Evolutionary conservation across 2,329 filamentous ascomycete genomes (phyloP).

Genomic region (Diaporthe nobilis): DNA sequence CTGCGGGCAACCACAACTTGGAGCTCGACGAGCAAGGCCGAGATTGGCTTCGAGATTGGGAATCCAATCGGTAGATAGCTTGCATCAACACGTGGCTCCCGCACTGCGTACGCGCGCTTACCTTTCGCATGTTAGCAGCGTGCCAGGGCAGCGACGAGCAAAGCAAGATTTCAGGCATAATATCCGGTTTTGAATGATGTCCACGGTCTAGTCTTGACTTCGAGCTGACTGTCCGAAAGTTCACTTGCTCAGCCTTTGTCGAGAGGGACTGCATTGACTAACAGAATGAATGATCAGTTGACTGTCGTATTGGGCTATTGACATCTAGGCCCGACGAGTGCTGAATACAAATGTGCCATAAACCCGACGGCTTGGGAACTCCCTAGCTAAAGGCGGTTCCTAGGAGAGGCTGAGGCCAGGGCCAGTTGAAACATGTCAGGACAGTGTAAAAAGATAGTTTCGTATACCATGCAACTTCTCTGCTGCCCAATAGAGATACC

Average conservation of each 20-base stretch:
- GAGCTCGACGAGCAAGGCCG: not conserved
- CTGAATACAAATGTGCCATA: not conserved
- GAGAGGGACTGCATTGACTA: not conserved
- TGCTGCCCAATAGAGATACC: not conserved
- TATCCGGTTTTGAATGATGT: not conserved
- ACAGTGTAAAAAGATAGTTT: conserved; percentile 1
- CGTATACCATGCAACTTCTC: not conserved
- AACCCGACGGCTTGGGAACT: conserved; percentile 4
- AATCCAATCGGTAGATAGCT: not conserved
- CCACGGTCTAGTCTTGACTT: not conserved
- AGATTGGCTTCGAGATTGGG: conserved; percentile 8
- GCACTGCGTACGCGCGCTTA: not conserved
- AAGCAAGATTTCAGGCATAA: not conserved
- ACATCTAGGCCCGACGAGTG: not conserved
- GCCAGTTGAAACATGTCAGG: not conserved
- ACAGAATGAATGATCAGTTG: not conserved
- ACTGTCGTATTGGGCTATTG: not conserved
- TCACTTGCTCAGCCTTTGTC: not conserved
- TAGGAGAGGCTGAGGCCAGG: not conserved
- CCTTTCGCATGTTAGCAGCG: not conserved
- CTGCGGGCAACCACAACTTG: not conserved
- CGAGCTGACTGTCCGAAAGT: not conserved
- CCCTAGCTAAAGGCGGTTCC: not conserved
- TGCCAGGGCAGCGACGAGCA: not conserved
- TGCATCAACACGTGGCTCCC: not conserved